phyloP scores from a whole-genome alignment of 2,329 filamentous ascomycete species.

The Coniochaeta sp. region DNA sequence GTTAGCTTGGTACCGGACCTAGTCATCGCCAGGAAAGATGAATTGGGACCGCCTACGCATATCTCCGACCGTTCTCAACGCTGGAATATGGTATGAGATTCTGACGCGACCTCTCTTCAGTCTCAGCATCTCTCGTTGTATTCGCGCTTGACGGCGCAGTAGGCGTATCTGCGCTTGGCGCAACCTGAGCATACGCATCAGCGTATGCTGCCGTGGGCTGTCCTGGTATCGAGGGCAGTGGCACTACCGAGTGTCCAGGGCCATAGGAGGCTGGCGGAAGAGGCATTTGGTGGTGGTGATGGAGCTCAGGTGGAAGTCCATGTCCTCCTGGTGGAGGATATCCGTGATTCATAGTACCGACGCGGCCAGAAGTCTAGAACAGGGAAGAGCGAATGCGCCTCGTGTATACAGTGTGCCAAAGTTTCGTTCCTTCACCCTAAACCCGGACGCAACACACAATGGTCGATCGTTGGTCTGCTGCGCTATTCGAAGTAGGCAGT shows the following conservation, averaged over 20 bases:
- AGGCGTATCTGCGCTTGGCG: neutral
- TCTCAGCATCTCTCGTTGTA: neutral
- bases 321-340: neutral
- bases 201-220: neutral
- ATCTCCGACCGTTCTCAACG: slow-evolving; percentile 1
- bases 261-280: slow-evolving; percentile 1
- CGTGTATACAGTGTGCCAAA: neutral
- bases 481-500: neutral
- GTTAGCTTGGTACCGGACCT: neutral
- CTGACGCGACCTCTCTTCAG: slow-evolving; percentile 1
- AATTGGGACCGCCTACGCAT: neutral
- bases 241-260: neutral
- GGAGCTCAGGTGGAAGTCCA: neutral
- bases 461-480: too few species aligned
- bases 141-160: neutral
- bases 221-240: neutral
- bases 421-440: neutral
- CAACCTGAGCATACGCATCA: neutral
- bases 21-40: neutral
- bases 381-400: neutral
- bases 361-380: neutral
- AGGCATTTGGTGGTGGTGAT: slow-evolving; percentile 1
- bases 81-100: slow-evolving; percentile 3
- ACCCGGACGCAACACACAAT: neutral
- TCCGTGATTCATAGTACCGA: slow-evolving; percentile 1